Conservation (phyloP, 2,329 filamentous ascomycete species). For the Sarocladiaceae sp. region DNA sequence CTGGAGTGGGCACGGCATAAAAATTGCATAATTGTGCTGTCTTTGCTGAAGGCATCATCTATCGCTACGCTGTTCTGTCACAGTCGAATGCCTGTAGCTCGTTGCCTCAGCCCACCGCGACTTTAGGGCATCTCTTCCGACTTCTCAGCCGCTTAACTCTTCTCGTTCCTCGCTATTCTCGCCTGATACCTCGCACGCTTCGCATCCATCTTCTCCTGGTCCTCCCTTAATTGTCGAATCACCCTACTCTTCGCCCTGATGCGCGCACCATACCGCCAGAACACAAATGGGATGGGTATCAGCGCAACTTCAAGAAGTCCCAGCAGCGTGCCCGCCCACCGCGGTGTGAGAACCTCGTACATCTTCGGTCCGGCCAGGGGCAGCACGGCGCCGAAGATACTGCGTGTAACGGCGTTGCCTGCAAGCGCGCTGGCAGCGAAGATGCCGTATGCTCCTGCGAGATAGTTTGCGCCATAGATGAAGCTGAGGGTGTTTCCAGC, state of each 20-base stretch:
- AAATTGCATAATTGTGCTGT: too few species aligned
- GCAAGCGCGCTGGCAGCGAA: slow-evolving; percentile 77
- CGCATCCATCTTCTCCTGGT: slow-evolving; percentile 23
- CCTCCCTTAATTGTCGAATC: slow-evolving; percentile 34
- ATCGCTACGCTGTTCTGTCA: too few species aligned
- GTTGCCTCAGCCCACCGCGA: too few species aligned
- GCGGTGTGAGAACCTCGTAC: slow-evolving; percentile 62
- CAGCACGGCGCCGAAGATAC: slow-evolving; percentile 67
- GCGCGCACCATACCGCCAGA: slow-evolving; percentile 56
- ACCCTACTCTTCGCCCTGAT: slow-evolving; percentile 47
- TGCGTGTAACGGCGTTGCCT: slow-evolving; percentile 70
- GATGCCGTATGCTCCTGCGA: slow-evolving; percentile 72
- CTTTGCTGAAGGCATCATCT: too few species aligned
- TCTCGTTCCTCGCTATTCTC: slow-evolving; percentile 9
- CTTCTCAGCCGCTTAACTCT: slow-evolving; percentile 1
- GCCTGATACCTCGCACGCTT: slow-evolving; percentile 18
- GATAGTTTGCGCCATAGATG: slow-evolving; percentile 76
- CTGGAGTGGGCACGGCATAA: too few species aligned
- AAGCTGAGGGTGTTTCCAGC: slow-evolving; percentile 71
- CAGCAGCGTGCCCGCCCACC: slow-evolving; percentile 73
- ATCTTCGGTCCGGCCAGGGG: slow-evolving; percentile 69
- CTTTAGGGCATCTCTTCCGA: background rate
- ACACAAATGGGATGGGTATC: slow-evolving; percentile 74
- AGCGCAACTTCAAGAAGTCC: slow-evolving; percentile 66
- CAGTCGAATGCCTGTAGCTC: too few species aligned